Conservation (phyloP, 805 yeast species). For the Hanseniaspora occidentalis region DNA sequence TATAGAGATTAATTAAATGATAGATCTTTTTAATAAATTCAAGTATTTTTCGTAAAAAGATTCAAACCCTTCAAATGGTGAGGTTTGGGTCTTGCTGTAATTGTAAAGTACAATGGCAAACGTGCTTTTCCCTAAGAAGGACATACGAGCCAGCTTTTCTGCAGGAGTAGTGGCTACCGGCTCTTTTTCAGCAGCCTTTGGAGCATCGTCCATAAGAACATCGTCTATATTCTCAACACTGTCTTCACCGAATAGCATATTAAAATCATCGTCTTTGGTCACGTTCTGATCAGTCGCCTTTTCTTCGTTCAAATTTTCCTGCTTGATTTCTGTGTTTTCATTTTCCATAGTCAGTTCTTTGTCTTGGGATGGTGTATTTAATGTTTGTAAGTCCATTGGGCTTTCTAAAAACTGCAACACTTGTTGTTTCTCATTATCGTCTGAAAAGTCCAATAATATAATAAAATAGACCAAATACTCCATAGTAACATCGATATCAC, state of each 20-base stretch:
- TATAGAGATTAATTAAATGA: conserved; percentile 6
- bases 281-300: conserved; percentile 3
- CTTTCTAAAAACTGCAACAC: not conserved
- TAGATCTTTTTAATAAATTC: not conserved
- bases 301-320: no score
- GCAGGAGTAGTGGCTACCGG: conserved; percentile 2
- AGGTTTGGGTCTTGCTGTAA: not conserved
- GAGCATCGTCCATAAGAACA: not conserved
- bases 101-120: conserved; percentile 17
- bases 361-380: conserved; percentile 1
- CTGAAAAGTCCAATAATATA: conserved; percentile 9
- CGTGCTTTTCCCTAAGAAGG: conserved; percentile 12
- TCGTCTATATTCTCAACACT: conserved; percentile 18
- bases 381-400: not conserved
- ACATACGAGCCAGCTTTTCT: conserved; percentile 4
- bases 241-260: conserved; percentile 26
- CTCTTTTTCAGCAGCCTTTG: conserved; percentile 6
- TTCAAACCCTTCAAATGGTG: not conserved
- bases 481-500: conserved; percentile 14
- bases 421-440: not conserved
- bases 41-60: not conserved
- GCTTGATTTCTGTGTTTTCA: conserved; percentile 8
- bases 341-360: conserved; percentile 6
- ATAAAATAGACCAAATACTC: conserved; percentile 22
- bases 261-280: conserved; percentile 21